These are phyloP conservation scores for Saccharomycodes ludwigii DNA, from an alignment of 805 yeast species.

Conservation along the genomic window DNA sequence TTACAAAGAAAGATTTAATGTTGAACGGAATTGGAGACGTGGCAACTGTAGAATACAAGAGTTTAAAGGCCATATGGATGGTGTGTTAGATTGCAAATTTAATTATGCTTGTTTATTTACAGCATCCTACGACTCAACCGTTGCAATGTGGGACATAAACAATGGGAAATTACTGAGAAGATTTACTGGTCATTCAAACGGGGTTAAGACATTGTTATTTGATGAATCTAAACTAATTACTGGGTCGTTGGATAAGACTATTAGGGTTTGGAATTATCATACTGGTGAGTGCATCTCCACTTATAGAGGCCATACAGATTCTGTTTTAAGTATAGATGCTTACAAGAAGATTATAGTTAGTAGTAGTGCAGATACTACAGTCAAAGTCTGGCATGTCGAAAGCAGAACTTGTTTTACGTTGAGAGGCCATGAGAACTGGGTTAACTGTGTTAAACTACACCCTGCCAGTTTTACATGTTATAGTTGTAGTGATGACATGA, in stretches of 20 bases:
- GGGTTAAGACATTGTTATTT: slow-evolving; percentile 73
- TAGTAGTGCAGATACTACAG: slow-evolving; percentile 86
- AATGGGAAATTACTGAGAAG: slow-evolving; percentile 62
- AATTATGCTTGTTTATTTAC: slow-evolving; percentile 71
- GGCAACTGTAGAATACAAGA: slow-evolving; percentile 54
- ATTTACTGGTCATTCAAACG: slow-evolving; percentile 80
- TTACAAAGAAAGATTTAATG: slow-evolving; percentile 78
- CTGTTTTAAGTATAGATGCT: slow-evolving; percentile 77
- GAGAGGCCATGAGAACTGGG: slow-evolving; percentile 89
- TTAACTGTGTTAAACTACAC: slow-evolving; percentile 80
- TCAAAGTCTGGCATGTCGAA: slow-evolving; percentile 95
- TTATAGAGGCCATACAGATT: slow-evolving; percentile 82
- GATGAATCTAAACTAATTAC: slow-evolving; percentile 85
- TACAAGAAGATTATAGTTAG: slow-evolving; percentile 72
- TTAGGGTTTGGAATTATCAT: slow-evolving; percentile 90
- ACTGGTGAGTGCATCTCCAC: slow-evolving; percentile 93
- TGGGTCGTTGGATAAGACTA: slow-evolving; percentile 83
- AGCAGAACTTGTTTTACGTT: slow-evolving; percentile 84
- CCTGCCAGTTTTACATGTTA: slow-evolving; percentile 65
- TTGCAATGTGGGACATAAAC: slow-evolving; percentile 85
- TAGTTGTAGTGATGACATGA: slow-evolving; percentile 84
- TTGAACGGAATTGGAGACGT: slow-evolving; percentile 90
- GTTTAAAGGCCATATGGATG: slow-evolving; percentile 76
- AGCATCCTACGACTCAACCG: slow-evolving; percentile 84
- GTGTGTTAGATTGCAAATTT: slow-evolving; percentile 79